Conservation (phyloP, 2,329 filamentous ascomycete species). For the Colletotrichum liaoningense region DNA sequence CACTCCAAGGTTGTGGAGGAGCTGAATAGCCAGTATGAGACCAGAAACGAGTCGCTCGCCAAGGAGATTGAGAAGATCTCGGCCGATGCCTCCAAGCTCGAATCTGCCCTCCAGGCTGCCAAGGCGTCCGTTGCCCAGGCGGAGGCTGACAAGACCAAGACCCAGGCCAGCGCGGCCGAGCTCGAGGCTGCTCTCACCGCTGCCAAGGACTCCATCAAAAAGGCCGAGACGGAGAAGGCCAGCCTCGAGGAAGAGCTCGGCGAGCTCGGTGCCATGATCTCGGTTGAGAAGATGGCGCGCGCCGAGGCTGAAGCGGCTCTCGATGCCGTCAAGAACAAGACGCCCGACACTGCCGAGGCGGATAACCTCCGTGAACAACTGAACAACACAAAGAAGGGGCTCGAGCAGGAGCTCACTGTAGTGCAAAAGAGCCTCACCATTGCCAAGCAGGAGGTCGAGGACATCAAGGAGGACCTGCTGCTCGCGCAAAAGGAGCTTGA, state of each 20-base stretch:
- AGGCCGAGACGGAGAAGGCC: conserved; percentile 49
- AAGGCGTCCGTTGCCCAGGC: conserved; percentile 46
- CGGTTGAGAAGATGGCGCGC: conserved; percentile 70
- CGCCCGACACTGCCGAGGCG: conserved; percentile 62
- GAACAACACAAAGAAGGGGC: conserved; percentile 57
- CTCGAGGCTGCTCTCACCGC: conserved; percentile 53
- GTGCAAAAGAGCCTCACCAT: conserved; percentile 47
- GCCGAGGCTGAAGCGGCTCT: conserved; percentile 70
- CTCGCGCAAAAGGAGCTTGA: conserved; percentile 65
- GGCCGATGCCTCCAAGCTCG: conserved; percentile 43
- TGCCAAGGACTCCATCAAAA: conserved; percentile 45
- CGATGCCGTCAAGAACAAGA: conserved; percentile 67
- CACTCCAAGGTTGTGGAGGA: conserved; percentile 54
- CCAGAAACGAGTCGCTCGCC: conserved; percentile 42
- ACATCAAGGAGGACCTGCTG: conserved; percentile 55
- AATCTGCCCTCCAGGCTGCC: conserved; percentile 48
- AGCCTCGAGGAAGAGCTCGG: conserved; percentile 61
- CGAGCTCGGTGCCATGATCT: conserved; percentile 64
- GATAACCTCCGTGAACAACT: conserved; percentile 65
- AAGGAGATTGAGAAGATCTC: conserved; percentile 46
- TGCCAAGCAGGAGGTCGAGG: conserved; percentile 47
- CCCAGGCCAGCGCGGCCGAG: conserved; percentile 59
- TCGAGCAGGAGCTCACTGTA: conserved; percentile 55
- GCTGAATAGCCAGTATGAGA: conserved; percentile 53
- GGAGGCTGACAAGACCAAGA: conserved; percentile 53